These are phyloP conservation scores for Raddia distichophylla DNA, from an alignment of 176 grass and related monocot species.

Conservation along the genomic window DNA sequence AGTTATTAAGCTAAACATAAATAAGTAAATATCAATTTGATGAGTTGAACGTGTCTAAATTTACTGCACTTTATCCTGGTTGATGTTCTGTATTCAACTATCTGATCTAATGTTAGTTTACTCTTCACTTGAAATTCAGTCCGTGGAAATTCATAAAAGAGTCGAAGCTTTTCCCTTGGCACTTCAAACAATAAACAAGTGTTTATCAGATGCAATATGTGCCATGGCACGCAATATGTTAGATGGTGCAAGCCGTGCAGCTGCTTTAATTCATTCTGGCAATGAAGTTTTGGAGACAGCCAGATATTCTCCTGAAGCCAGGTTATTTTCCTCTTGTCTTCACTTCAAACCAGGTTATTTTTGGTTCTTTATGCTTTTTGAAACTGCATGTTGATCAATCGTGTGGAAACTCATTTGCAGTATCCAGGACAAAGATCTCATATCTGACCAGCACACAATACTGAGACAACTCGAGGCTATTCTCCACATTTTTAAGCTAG, in stretches of 20 bases:
- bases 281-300: slow-evolving; percentile 84
- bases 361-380: slow-evolving; percentile 33
- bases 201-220: slow-evolving; percentile 91
- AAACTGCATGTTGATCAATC: slow-evolving; percentile 17
- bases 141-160: slow-evolving; percentile 88
- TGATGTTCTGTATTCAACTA: slow-evolving; percentile 17
- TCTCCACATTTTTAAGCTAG: slow-evolving; percentile 71
- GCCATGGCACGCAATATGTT: slow-evolving; percentile 67
- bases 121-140: slow-evolving; percentile 52
- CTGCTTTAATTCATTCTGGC: slow-evolving; percentile 77
- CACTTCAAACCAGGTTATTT: slow-evolving; percentile 7
- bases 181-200: slow-evolving; percentile 96
- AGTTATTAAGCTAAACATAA: neutral
- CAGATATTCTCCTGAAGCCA: slow-evolving; percentile 82
- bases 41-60: slow-evolving; percentile 2
- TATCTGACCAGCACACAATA: slow-evolving; percentile 81
- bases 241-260: slow-evolving; percentile 80
- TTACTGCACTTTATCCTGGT: neutral
- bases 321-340: slow-evolving; percentile 56
- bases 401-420: slow-evolving; percentile 46
- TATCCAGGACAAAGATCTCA: slow-evolving; percentile 79
- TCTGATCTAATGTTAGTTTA: slow-evolving; percentile 31
- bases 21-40: slow-evolving; percentile 19
- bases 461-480: slow-evolving; percentile 85
- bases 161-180: slow-evolving; percentile 90